Evolutionary conservation across 148 eudicot genomes (phyloP).

Genomic region (Bassia scoparia): DNA sequence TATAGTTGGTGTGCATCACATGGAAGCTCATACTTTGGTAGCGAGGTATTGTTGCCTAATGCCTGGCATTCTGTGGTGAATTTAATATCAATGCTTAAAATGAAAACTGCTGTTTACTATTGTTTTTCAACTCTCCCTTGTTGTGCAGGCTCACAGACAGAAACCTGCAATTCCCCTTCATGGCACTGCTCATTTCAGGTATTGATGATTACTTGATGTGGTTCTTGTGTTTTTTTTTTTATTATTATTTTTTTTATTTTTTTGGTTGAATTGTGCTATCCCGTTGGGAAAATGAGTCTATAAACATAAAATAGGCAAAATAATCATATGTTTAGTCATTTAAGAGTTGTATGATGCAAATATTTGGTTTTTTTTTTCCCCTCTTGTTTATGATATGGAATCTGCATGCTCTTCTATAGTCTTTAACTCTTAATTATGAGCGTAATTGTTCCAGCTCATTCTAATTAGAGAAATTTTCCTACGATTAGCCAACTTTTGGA

Average conservation of each 20-base stretch:
- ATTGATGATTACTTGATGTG: conserved; percentile 17
- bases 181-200: conserved; percentile 93
- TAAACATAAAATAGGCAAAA: not conserved
- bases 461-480: not conserved
- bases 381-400: no score
- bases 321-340: no score
- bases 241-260: no score
- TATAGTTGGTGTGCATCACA: conserved; percentile 89
- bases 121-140: conserved; percentile 4
- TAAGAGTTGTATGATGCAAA: not conserved
- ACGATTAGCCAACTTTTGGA: not conserved
- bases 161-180: conserved; percentile 77
- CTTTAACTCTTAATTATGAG: not conserved
- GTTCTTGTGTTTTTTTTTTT: not conserved
- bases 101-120: not conserved
- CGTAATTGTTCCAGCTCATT: not conserved
- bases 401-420: not conserved
- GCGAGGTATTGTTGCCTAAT: conserved; percentile 56
- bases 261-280: not conserved
- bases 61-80: conserved; percentile 2
- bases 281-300: not conserved
- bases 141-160: conserved; percentile 57
- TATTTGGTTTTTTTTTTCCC: no score
- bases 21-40: conserved; percentile 98
- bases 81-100: not conserved